phyloP scores from a whole-genome alignment of 1,139 yeast species.

The Zygosaccharomyces sapae region DNA sequence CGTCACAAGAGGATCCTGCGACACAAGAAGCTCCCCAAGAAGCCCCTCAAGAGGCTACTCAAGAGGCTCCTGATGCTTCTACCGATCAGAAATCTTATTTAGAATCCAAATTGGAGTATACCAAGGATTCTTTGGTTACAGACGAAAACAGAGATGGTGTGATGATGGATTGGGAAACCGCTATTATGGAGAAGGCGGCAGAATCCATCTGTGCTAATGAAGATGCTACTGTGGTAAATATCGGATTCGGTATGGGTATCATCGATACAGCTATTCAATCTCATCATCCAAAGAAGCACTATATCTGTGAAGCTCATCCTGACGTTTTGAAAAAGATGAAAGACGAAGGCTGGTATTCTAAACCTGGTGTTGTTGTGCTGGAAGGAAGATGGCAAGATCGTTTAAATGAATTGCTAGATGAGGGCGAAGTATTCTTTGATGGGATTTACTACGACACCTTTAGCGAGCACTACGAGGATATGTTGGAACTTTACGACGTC shows the following conservation, averaged over 20 bases:
- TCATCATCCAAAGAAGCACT: conserved; percentile 60
- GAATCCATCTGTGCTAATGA: conserved; percentile 52
- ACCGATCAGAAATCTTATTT: conserved; percentile 63
- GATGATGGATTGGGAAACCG: conserved; percentile 96
- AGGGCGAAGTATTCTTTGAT: conserved; percentile 68
- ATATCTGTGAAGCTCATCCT: conserved; percentile 93
- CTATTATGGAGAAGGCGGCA: conserved; percentile 77
- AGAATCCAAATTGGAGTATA: conserved; percentile 62
- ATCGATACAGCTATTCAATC: conserved; percentile 74
- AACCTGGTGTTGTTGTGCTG: conserved; percentile 63
- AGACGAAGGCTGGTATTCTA: conserved; percentile 80
- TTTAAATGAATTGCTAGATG: conserved; percentile 57
- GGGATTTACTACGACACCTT: conserved; percentile 94
- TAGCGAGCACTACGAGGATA: conserved; percentile 80
- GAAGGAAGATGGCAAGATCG: conserved; percentile 93
- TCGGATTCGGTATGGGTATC: conserved; percentile 97
- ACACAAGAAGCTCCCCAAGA: conserved; percentile 21
- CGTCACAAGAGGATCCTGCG: conserved; percentile 11
- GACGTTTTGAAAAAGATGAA: conserved; percentile 70
- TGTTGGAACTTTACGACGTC: conserved; percentile 78
- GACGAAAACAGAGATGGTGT: conserved; percentile 78
- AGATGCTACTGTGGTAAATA: conserved; percentile 58
- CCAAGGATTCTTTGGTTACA: conserved; percentile 68
- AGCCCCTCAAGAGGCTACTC: conserved; percentile 19
- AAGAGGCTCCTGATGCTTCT: conserved; percentile 45